Evolutionary conservation across 225 moss, liverwort and hornwort genomes (phyloP).

Genomic region (Sphagnum tenellum): DNA sequence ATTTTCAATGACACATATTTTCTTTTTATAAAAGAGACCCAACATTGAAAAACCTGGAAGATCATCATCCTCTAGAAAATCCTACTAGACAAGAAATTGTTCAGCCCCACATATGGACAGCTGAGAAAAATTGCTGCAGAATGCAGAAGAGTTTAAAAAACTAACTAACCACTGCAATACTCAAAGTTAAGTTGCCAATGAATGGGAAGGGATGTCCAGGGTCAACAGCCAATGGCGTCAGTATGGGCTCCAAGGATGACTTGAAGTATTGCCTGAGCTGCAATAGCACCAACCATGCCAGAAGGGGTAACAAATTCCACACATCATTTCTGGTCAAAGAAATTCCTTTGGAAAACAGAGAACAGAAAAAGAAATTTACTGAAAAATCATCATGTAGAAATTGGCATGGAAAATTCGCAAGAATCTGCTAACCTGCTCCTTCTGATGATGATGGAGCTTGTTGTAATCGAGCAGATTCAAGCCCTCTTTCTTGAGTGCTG

Average conservation of each 20-base stretch:
- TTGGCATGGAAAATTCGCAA: too few species aligned
- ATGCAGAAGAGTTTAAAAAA: background rate
- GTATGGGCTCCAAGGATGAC: conserved; percentile 52
- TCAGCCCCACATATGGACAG: background rate
- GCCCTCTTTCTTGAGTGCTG: conserved; percentile 35
- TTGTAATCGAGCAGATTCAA: conserved; percentile 33
- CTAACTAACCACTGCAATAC: conserved; percentile 47
- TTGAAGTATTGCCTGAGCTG: conserved; percentile 58
- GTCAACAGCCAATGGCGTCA: conserved; percentile 52
- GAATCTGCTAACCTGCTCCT: conserved; percentile 11
- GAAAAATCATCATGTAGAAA: too few species aligned
- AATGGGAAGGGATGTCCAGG: conserved; percentile 52
- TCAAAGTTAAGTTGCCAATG: conserved; percentile 43
- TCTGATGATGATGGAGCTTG: conserved; percentile 42
- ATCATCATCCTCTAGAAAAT: background rate
- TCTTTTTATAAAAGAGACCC: background rate
- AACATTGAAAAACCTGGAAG: background rate
- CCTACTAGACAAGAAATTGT: too few species aligned
- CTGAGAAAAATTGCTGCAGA: background rate
- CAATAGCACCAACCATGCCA: background rate
- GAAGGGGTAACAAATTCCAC: conserved; percentile 4
- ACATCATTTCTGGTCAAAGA: background rate
- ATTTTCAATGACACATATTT: background rate
- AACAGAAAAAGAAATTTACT: too few species aligned
- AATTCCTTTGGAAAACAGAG: too few species aligned